These are phyloP conservation scores for Phytopythium boreale DNA, from an alignment of 352 stramenopile species.

Conservation along the genomic window DNA sequence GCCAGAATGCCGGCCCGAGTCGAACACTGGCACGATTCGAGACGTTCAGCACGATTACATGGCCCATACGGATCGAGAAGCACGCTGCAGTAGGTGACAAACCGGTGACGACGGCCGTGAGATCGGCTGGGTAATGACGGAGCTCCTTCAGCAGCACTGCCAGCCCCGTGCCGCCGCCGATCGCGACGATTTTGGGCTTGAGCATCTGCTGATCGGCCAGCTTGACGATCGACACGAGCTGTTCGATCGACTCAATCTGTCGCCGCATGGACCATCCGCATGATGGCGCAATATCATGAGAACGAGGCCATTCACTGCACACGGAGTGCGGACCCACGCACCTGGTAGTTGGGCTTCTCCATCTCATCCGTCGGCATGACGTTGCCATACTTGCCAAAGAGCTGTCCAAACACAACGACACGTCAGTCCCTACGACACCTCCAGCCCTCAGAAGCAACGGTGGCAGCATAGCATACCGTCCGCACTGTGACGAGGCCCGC, in stretches of 20 bases:
- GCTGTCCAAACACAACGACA: constrained; percentile 25
- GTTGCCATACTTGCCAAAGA: constrained; percentile 80
- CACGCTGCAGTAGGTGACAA: neutral
- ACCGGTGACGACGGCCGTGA: constrained; percentile 85
- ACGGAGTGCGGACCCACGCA: constrained; percentile 7
- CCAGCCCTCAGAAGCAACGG: neutral
- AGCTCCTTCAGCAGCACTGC: constrained; percentile 84
- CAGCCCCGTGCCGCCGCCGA: constrained; percentile 76
- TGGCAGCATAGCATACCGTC: neutral
- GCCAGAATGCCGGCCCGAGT: constrained; percentile 80
- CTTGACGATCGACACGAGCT: constrained; percentile 71
- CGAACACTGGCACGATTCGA: constrained; percentile 48
- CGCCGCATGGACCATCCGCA: neutral
- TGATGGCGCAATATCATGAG: neutral
- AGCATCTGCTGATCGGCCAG: constrained; percentile 77
- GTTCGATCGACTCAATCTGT: constrained; percentile 76
- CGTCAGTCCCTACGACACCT: neutral
- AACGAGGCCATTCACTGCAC: too few relatives aligned
- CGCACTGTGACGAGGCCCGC: constrained; percentile 67
- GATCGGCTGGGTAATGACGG: constrained; percentile 77
- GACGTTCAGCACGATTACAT: neutral
- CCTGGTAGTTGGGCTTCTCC: constrained; percentile 80
- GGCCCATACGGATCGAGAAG: neutral
- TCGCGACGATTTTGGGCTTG: constrained; percentile 80
- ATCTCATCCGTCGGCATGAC: constrained; percentile 85